Evolutionary conservation across 2,329 filamentous ascomycete species (phyloP), one percentile per base, ranked within the genome.

Genomic region (Zymoseptoria tritici): DNA sequence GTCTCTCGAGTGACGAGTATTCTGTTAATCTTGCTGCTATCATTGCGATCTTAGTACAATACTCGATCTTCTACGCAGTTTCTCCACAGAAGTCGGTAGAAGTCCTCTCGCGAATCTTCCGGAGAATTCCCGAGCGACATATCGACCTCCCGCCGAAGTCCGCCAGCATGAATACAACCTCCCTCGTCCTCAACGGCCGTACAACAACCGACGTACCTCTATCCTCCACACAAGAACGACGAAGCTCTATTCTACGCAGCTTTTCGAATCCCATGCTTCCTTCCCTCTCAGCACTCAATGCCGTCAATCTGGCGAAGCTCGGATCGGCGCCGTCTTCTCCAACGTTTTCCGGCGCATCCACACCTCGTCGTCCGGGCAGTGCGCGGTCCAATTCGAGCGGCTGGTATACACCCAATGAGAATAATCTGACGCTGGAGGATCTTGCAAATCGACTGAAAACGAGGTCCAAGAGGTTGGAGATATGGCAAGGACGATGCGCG

Each of bases 351-450:
- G 24, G 52, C 7, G 52, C 9, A 3, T 53, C 24, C 16, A 50
- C 56, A 50, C 56, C 60, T 2, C 52, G 53, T 22, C 19, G 56
- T 19, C 55, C 51, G 4, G 29, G 52, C 2, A 53, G 55, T 4
- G 58, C 58, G 8, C 58, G 57, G 36, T 55, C 49, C 4, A 58
- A 63, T 24, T 64, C 59, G 9, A 63, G 67, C 1, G 68, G 67
- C 19, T 72, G 70, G 70, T 72, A 72, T 52, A 67, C 66, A 55
- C 36, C 36, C 4, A 66, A 57, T 36, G 62, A 67, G 29, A 61
- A 59, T 53, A 61, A 66, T 42, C 52, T 65, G 16, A 71, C 69
- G 4, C 62, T 72, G 2, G 67, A 72, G 8, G 69, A 72, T 59
- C 66, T 71, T 57, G 67, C 68, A 2, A 46, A 54, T 24, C 61